phyloP scores from a whole-genome alignment of 2,329 filamentous ascomycete genomes.

The Cercospora citrullina region DNA sequence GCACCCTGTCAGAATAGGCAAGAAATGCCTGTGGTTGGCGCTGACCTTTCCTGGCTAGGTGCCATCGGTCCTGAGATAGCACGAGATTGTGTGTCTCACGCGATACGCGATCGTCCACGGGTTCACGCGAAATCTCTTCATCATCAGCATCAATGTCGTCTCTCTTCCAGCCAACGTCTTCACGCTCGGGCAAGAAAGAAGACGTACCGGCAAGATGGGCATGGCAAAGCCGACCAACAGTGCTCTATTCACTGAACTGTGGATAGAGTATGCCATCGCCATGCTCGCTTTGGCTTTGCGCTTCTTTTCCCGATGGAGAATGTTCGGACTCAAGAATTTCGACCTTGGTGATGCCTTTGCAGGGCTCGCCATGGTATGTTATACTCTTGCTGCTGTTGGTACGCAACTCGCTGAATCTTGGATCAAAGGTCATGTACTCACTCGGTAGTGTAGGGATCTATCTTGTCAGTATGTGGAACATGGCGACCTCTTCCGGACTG shows the following conservation, averaged over 20 bases:
- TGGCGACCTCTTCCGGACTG: neutral
- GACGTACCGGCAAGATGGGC: conserved; percentile 7
- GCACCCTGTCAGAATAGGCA: neutral
- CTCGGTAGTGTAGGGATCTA: conserved; percentile 26
- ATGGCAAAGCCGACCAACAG: neutral
- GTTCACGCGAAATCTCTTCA: neutral
- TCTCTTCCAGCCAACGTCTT: neutral
- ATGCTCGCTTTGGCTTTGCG: conserved; percentile 18
- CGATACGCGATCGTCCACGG: neutral
- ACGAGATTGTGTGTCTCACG: conserved; percentile 10
- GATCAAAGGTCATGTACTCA: conserved; percentile 16
- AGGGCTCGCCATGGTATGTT: conserved; percentile 17
- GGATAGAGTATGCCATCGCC: conserved; percentile 21
- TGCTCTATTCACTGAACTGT: conserved; percentile 20
- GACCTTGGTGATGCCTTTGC: conserved; percentile 24
- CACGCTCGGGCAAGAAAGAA: neutral
- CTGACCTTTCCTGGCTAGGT: neutral
- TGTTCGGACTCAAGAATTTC: conserved; percentile 22
- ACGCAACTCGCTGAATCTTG: neutral
- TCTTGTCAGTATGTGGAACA: conserved; percentile 11
- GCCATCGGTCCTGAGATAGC: neutral
- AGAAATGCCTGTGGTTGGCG: neutral
- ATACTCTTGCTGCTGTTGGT: conserved; percentile 4
- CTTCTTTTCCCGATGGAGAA: conserved; percentile 20
- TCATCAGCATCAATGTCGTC: neutral